Percentiles rank a stretch among this genome's conserved stretches.
phyloP scores from a whole-genome alignment of 2,329 filamentous ascomycete genomes.

The Pseudocercospora vitis region DNA sequence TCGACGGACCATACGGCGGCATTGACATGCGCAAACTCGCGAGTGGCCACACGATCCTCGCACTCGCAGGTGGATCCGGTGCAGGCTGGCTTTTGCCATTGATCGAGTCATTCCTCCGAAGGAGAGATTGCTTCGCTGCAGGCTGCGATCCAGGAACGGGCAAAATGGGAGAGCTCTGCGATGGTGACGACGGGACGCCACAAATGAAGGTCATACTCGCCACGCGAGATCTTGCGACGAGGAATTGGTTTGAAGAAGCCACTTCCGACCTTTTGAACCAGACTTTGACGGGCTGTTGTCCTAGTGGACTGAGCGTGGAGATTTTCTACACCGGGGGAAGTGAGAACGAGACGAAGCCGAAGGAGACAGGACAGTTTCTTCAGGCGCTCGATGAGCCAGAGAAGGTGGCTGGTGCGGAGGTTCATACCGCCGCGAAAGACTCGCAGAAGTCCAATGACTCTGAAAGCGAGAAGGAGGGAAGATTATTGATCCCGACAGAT shows the following conservation, averaged over 20 bases:
- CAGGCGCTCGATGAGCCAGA: conserved; percentile 15
- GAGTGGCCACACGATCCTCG: conserved; percentile 46
- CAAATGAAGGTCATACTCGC: conserved; percentile 34
- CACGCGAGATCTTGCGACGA: conserved; percentile 39
- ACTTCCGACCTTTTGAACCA: conserved; percentile 27
- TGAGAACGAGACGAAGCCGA: background rate
- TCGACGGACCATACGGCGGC: conserved; percentile 63
- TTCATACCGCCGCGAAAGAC: conserved; percentile 5
- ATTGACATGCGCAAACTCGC: conserved; percentile 42
- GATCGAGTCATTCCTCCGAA: conserved; percentile 42
- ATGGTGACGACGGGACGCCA: conserved; percentile 8
- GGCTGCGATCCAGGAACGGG: conserved; percentile 17
- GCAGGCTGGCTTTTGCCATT: conserved; percentile 55
- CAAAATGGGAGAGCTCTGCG: conserved; percentile 14
- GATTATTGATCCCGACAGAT: background rate
- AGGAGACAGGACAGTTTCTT: background rate
- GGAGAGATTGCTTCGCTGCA: conserved; percentile 19
- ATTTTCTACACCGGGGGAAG: conserved; percentile 23
- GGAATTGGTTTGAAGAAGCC: conserved; percentile 40
- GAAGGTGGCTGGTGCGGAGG: background rate
- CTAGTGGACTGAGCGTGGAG: conserved; percentile 21
- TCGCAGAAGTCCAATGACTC: conserved; percentile 19
- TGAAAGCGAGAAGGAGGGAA: background rate
- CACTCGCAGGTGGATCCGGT: conserved; percentile 59
- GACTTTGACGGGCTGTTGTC: conserved; percentile 19